phyloP scores from a whole-genome alignment of 108 stramenopile species.

The Halocafeteria seosinensis region DNA sequence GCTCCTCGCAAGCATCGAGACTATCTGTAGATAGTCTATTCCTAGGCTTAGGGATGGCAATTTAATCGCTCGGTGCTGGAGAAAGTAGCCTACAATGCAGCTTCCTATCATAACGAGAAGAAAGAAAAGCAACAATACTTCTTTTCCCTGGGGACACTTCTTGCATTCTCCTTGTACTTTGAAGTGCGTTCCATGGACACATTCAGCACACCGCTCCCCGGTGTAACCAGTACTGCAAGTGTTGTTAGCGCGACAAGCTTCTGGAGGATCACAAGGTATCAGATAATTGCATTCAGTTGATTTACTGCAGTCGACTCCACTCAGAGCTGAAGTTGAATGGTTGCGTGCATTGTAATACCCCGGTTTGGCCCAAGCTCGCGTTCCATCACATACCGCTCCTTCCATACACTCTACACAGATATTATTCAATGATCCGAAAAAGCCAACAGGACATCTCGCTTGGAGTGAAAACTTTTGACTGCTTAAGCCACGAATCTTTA shows the following conservation, averaged over 20 bases:
- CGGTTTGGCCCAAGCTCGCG: too few species aligned
- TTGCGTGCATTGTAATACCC: too few species aligned
- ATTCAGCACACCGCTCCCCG: conserved; percentile 13
- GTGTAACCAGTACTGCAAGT: conserved; percentile 14
- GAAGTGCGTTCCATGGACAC: conserved; percentile 11
- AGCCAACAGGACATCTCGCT: too few species aligned
- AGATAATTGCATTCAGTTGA: background rate
- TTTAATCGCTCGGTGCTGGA: conserved; percentile 17
- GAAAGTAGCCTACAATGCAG: conserved; percentile 1
- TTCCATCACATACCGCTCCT: too few species aligned
- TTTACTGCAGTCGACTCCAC: too few species aligned
- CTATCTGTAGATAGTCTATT: conserved; percentile 21
- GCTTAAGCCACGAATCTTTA: too few species aligned
- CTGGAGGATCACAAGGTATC: conserved; percentile 8
- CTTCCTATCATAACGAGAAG: conserved; percentile 2
- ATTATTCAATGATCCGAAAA: too few species aligned
- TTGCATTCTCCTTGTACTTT: conserved; percentile 13
- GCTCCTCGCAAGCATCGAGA: conserved; percentile 12
- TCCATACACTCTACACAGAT: too few species aligned
- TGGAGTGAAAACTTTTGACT: too few species aligned
- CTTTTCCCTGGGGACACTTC: conserved; percentile 18
- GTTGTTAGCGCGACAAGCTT: conserved; percentile 19
- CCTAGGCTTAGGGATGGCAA: conserved; percentile 12
- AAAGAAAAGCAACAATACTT: conserved; percentile 16
- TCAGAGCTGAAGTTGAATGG: too few species aligned